Base-by-base conservation (phyloP, 495 filamentous ascomycete genomes). In the Podospora didyma region DNA sequence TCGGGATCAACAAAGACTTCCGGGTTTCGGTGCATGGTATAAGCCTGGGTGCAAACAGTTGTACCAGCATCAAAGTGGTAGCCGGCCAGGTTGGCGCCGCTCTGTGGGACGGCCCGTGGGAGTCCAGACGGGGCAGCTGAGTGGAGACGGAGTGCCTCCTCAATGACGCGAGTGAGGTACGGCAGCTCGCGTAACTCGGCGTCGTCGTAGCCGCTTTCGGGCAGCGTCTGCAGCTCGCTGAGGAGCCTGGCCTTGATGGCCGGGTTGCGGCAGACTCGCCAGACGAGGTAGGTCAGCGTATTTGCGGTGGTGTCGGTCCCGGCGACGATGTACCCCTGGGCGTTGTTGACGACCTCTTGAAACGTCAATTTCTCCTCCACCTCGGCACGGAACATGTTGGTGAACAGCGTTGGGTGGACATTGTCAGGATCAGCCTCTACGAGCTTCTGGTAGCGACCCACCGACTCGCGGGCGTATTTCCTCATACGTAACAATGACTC, bases 141-240 rank as follows among this genome's bases (percentile, higher is more conserved):
- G 54, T 83, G 73, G 7, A 86, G 60, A 1, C 85, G 76, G 17
- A 88, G 69, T 0, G 82, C 71, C 63, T 87, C 85, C 19, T 77
- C 72, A 59, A 84, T 78, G 24, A 78, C 66, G 6, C 69, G 69
- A 53, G 78, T 74, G 16, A 84, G 59, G 48, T 78, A 83, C 5
- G 77, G 72, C 41, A 83, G 57, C 4, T 65, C 51, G 20, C 69
- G 64, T 1, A 75, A 45, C 7, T 69, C 62, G 1, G 62, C 34
- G 46, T 76, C 60, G 16, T 28, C 63, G 54, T 76, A 77, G 11
- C 71, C 69, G n/a, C n/a, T n/a, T 0, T 68, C 66, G 1, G 69
- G 65, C 1, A 82, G 51, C 24, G 21, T 44, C 1, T 54, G 51
- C 9, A 83, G 49, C 53, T 83, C 79, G 16, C 67, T 58, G 10